phyloP scores from a whole-genome alignment of 768 basidiomycete genomes.

The Suillus paluster region DNA sequence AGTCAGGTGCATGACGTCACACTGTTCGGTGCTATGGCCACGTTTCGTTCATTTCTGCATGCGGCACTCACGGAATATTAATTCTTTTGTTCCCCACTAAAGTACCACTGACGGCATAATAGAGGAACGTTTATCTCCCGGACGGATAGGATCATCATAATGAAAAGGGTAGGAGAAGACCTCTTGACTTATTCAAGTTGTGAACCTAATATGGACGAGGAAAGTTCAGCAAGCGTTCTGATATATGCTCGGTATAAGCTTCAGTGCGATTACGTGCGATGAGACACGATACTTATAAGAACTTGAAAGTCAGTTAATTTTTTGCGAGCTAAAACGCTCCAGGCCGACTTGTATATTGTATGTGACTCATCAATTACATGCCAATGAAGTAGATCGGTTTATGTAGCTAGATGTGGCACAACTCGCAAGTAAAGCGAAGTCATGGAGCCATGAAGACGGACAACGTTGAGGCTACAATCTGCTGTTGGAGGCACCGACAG shows the following conservation, averaged over 20 bases:
- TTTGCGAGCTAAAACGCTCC: background rate
- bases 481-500: background rate
- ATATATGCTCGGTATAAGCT: background rate
- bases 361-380: too few relatives aligned
- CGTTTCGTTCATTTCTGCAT: constrained; percentile 3
- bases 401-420: too few relatives aligned
- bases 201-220: background rate
- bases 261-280: background rate
- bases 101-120: constrained; percentile 3
- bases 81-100: constrained; percentile 4
- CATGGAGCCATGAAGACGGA: background rate
- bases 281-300: background rate
- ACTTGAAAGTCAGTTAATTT: background rate
- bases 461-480: too few relatives aligned
- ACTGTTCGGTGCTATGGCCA: background rate
- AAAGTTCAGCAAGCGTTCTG: background rate
- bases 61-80: background rate
- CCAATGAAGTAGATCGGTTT: too few relatives aligned
- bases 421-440: background rate
- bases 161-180: background rate
- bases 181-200: background rate
- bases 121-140: too few relatives aligned
- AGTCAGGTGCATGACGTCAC: background rate
- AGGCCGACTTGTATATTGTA: too few relatives aligned
- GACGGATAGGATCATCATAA: background rate